Evolutionary conservation across 805 yeast genomes (phyloP).

Genomic region (Yamadazyma laniorum): DNA sequence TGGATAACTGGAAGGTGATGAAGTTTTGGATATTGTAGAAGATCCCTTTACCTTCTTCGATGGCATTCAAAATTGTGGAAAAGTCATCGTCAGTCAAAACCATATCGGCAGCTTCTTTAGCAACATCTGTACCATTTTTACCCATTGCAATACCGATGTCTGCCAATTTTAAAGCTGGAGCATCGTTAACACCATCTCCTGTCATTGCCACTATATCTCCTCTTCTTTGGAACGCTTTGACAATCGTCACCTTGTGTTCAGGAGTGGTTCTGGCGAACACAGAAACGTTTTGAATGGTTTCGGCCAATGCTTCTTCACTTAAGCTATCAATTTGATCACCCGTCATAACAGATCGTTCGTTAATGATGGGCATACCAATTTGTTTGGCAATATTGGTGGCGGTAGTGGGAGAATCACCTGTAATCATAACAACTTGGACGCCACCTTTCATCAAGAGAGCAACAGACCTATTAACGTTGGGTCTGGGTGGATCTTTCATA

Average conservation of each 20-base stretch:
- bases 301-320: conserved; percentile 69
- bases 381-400: conserved; percentile 82
- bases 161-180: conserved; percentile 95
- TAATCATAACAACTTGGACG: conserved; percentile 96
- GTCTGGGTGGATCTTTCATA: conserved; percentile 98
- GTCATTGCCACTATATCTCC: conserved; percentile 98
- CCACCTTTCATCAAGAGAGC: conserved; percentile 83
- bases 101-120: conserved; percentile 98
- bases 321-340: conserved; percentile 81
- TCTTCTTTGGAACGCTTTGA: conserved; percentile 81
- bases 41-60: conserved; percentile 97
- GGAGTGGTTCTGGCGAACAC: conserved; percentile 96
- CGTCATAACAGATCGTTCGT: conserved; percentile 67
- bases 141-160: conserved; percentile 97
- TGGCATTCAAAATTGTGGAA: conserved; percentile 88
- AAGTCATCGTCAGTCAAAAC: conserved; percentile 95
- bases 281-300: conserved; percentile 76
- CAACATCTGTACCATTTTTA: conserved; percentile 94
- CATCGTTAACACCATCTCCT: conserved; percentile 99
- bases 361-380: conserved; percentile 81
- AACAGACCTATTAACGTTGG: conserved; percentile 74
- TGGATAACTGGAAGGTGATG: conserved; percentile 91
- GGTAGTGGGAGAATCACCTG: conserved; percentile 90
- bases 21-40: conserved; percentile 94
- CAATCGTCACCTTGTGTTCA: conserved; percentile 87